Base-by-base conservation (phyloP, 2,329 filamentous ascomycete genomes). In the Tolypocladium capitatum region DNA sequence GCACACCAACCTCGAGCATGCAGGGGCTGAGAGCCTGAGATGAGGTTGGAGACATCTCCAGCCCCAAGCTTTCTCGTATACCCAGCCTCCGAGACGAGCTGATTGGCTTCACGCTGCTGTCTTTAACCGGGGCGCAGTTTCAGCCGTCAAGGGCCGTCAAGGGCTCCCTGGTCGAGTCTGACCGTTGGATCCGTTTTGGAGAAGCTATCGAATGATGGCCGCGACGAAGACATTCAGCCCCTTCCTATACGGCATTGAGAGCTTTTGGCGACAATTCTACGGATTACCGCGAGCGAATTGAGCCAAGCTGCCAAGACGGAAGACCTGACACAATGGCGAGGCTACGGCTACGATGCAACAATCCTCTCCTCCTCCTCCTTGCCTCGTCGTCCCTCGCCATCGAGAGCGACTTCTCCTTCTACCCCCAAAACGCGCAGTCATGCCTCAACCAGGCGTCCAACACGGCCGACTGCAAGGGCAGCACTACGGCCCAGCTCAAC, bases 401-500 rank as follows among this genome's bases (percentile, higher is more conserved):
- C 48, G 30, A 61, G 14, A 60, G 61, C 48, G 52, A 64, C 54
- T 67, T 68, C 49, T 52, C 52, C 43, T 59, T 64, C 48, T 68
- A 68, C 48, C 59, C 63, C 8, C n/a, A 47, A 6, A 53, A 53
- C 41, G 45, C 62, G 8, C 55, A 71, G 48, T 7, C 55, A 8
- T 78, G 75, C 49, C 61, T 78, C 1, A 58, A 66, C 52, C 43
- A 62, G 16, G 63, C 72, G 5, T 66, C 71, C 30, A 55, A 62
- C 43, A 31, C 49, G 20, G 68, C 67, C 16, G 54, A 58, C 5
- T 78, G 75, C 59, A 59, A 60, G 5, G 68, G 68, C 18, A 55
- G 56, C 20, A 66, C 65, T 0, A 62, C 65, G 3, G 41, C 55
- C 0, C 59, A 65, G 30, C 61, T 75, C 51, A 77, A 78, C 53